Evolutionary conservation across 78 protist genomes (phyloP).

Genomic region (Dictyostelium capitatum): DNA sequence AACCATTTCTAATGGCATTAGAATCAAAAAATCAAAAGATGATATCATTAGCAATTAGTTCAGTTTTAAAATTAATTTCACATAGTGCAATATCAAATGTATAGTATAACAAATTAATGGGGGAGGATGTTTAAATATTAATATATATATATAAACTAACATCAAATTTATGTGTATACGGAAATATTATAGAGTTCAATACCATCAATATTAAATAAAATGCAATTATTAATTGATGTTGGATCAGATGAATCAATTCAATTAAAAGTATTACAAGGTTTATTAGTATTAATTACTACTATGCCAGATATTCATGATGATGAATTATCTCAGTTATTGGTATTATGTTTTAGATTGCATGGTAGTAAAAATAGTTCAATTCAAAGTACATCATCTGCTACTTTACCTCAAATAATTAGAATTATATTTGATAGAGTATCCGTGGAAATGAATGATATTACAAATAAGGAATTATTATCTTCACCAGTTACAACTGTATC

Average conservation of each 20-base stretch:
- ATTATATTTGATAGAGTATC: conserved; percentile 76
- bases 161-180: too few species aligned
- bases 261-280: conserved; percentile 76
- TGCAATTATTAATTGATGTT: conserved; percentile 69
- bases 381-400: conserved; percentile 81
- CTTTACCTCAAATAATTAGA: conserved; percentile 76
- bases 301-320: conserved; percentile 74
- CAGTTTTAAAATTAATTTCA: conserved; percentile 70
- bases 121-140: not conserved
- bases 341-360: conserved; percentile 77
- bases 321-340: conserved; percentile 66
- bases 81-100: conserved; percentile 70
- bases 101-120: not conserved
- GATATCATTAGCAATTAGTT: conserved; percentile 69
- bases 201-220: conserved; percentile 47
- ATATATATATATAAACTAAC: not conserved
- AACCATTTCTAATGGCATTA: conserved; percentile 80
- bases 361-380: conserved; percentile 55
- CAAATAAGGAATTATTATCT: not conserved
- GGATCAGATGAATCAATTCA: conserved; percentile 79
- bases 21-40: conserved; percentile 80
- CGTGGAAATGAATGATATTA: conserved; percentile 1
- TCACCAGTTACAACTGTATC: conserved; percentile 5
- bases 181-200: conserved; percentile 40
- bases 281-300: conserved; percentile 73